Evolutionary conservation across 1,284 basidiomycete genomes (phyloP), one percentile per base, ranked within the genome.

Genomic region (Moesziomyces parantarcticus): DNA sequence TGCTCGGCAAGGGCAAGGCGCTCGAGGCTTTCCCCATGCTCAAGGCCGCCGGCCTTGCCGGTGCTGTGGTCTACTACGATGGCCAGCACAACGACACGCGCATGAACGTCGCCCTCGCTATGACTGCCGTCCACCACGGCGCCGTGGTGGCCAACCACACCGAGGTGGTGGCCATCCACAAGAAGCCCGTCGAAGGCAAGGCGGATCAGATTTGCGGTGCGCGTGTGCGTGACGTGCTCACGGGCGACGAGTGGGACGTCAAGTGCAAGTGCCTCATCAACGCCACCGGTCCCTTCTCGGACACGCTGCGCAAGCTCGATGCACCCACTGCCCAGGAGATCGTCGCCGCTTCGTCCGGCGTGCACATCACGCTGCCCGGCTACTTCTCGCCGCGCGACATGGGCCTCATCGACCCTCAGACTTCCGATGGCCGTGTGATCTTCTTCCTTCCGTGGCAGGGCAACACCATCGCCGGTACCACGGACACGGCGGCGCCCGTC

Each of bases 401-500:
- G 92, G 96, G 95, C 50, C 88, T 99, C 8, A 89, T 99, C 55
- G 96, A 99, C 85, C 96, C 96, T 0, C 88, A 92, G 11, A 98
- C 96, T 9, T 94, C 92, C 0, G 96, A 99, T 78, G 96, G 96
- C 1, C 91, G 96, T 46, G 95, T 99, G 64, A 96, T 98, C 83
- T 99, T 98, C 88, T 97, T 98, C 89, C 88, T 99, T 21, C 96
- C 96, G 0, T 99, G 96, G 96, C 92, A 97, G 86, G 96, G 96
- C 22, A 93, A 92, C 85, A 95, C 94, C 49, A 96, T 99, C 70
- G 96, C 96, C 3, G 96, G 95, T 25, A 98, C 96, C 7, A 99
- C 96, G 21, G 96, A 99, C 84, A 89, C 92, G 0, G 91, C 93
- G 1, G 90, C 92, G 0, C 85, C 85, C 3, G 92, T 97, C 58